These are phyloP conservation scores for Colletotrichum tropicale DNA, from an alignment of 2,329 filamentous ascomycete species.

Conservation along the genomic window DNA sequence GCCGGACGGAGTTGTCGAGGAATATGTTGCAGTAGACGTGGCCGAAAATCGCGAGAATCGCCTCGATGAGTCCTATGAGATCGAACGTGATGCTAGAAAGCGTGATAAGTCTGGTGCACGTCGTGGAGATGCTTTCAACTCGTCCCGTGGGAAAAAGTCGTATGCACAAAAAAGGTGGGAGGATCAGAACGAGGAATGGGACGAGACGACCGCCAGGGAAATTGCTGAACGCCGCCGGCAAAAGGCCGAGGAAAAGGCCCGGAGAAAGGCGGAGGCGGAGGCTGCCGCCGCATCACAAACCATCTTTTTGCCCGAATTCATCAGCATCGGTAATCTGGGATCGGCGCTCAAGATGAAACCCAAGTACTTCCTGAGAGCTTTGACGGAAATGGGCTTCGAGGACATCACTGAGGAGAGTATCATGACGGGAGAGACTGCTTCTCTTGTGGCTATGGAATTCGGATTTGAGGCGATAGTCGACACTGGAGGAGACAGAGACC, in stretches of 20 bases:
- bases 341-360: slow-evolving; percentile 73
- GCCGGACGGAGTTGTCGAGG: neutral
- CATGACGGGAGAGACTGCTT: slow-evolving; percentile 88
- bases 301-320: slow-evolving; percentile 87
- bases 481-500: slow-evolving; percentile 67
- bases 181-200: slow-evolving; percentile 38
- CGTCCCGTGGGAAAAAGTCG: slow-evolving; percentile 3
- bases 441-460: slow-evolving; percentile 89
- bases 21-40: neutral
- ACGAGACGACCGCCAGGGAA: slow-evolving; percentile 39
- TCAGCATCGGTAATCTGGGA: slow-evolving; percentile 85
- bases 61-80: slow-evolving; percentile 18
- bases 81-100: slow-evolving; percentile 12
- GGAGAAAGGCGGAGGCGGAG: slow-evolving; percentile 43
- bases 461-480: slow-evolving; percentile 87
- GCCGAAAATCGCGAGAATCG: neutral
- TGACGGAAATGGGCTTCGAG: slow-evolving; percentile 89
- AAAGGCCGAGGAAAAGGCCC: slow-evolving; percentile 47
- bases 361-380: slow-evolving; percentile 73
- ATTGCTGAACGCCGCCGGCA: slow-evolving; percentile 43
- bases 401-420: slow-evolving; percentile 83
- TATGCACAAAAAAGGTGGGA: neutral
- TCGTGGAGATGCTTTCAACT: neutral
- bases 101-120: slow-evolving; percentile 3
- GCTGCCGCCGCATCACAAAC: slow-evolving; percentile 38